These are phyloP conservation scores for Monosporascus sp. DNA, from an alignment of 2,329 filamentous ascomycete species.

Conservation along the genomic window DNA sequence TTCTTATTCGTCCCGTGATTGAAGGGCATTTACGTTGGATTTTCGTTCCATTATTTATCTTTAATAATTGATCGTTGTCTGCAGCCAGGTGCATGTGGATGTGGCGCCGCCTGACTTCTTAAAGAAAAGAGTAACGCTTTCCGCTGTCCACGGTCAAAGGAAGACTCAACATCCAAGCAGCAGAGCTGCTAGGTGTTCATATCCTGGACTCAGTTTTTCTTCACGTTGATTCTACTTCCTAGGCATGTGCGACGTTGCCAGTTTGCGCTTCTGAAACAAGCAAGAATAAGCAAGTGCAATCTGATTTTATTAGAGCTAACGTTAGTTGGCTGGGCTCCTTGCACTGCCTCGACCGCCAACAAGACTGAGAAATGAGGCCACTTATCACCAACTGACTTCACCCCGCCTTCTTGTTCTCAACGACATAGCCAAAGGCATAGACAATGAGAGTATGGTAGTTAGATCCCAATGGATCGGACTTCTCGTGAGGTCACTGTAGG, in stretches of 20 bases:
- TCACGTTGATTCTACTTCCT: neutral
- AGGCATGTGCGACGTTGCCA: neutral
- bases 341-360: neutral
- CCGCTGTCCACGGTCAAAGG: neutral
- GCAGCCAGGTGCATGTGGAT: neutral
- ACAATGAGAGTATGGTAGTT: neutral
- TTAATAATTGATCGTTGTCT: neutral
- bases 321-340: neutral
- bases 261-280: neutral
- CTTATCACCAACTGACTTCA: neutral
- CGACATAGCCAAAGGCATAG: neutral
- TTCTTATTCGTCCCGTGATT: no score
- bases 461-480: neutral
- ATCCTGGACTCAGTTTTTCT: no score
- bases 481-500: neutral
- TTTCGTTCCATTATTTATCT: neutral
- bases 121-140: neutral
- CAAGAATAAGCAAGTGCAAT: neutral
- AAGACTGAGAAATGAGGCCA: neutral
- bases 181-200: no score
- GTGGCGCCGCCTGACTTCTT: neutral
- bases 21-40: no score
- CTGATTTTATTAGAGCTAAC: neutral
- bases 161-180: neutral
- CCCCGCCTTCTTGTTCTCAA: neutral